Percentiles rank a stretch among this genome's conserved stretches.
Evolutionary conservation across 768 basidiomycete species (phyloP).

Genomic region (Phlegmacium glaucopus): DNA sequence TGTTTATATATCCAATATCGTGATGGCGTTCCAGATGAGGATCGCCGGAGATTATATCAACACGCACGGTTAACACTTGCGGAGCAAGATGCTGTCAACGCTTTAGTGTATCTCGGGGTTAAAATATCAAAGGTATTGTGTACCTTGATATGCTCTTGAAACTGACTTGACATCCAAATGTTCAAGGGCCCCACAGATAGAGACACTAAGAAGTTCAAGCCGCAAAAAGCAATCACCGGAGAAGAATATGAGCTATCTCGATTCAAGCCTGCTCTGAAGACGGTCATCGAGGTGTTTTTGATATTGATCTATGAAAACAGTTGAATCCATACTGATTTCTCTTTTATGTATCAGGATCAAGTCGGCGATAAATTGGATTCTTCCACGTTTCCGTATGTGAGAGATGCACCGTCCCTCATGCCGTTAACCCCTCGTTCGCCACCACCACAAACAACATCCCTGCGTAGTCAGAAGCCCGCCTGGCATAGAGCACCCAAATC

Average conservation of each 20-base stretch:
- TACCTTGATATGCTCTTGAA: not conserved
- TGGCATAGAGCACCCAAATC: slow-evolving; percentile 80
- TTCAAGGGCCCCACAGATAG: slow-evolving; percentile 68
- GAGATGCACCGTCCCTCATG: slow-evolving; percentile 63
- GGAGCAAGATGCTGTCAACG: slow-evolving; percentile 93
- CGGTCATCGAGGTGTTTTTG: slow-evolving; percentile 72
- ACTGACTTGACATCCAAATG: not conserved
- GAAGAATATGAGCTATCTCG: slow-evolving; percentile 97
- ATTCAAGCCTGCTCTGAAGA: slow-evolving; percentile 79
- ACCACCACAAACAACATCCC: slow-evolving; percentile 61
- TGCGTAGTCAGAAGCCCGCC: slow-evolving; percentile 85
- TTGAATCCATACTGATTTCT: not conserved
- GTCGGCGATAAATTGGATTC: slow-evolving; percentile 72
- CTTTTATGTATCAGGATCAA: slow-evolving; percentile 61
- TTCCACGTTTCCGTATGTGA: slow-evolving; percentile 85
- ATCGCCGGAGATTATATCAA: slow-evolving; percentile 90
- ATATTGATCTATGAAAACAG: not conserved
- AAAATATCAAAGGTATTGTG: slow-evolving; percentile 72
- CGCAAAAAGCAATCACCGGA: slow-evolving; percentile 70
- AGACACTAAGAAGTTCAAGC: slow-evolving; percentile 77
- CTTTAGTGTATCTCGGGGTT: slow-evolving; percentile 76
- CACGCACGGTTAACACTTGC: slow-evolving; percentile 85
- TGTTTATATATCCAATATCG: slow-evolving; percentile 92
- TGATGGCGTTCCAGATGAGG: slow-evolving; percentile 98
- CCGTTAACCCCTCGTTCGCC: slow-evolving; percentile 45